Percentiles rank a stretch among this genome's conserved stretches.
phyloP scores from a whole-genome alignment of 768 basidiomycete genomes.

The Boletus vinaceobasis region DNA sequence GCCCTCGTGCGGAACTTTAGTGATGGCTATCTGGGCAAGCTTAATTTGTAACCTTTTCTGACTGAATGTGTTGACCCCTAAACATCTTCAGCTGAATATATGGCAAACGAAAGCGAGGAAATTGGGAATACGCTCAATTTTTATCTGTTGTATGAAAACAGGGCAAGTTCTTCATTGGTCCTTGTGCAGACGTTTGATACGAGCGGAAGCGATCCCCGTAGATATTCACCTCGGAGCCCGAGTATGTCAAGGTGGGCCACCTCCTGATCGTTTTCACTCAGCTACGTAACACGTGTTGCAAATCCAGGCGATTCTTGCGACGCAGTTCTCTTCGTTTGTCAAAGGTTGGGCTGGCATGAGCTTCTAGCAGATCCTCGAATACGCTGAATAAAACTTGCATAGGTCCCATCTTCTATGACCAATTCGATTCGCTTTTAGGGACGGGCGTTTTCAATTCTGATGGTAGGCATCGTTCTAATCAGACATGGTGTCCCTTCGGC shows the following conservation, averaged over 20 bases:
- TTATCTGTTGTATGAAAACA: constrained; percentile 26
- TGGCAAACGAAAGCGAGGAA: constrained; percentile 7
- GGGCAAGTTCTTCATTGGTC: constrained; percentile 10
- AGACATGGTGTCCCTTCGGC: neutral
- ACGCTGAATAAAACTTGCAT: neutral
- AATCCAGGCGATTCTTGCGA: constrained; percentile 35
- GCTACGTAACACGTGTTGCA: neutral
- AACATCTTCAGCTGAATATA: constrained; percentile 10
- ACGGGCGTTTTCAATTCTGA: constrained; percentile 43
- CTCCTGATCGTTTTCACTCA: neutral
- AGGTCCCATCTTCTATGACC: constrained; percentile 25
- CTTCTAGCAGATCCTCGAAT: constrained; percentile 1
- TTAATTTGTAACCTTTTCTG: neutral
- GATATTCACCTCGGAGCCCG: constrained; percentile 39
- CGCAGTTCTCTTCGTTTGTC: constrained; percentile 34
- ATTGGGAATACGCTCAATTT: constrained; percentile 25
- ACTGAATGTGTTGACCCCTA: neutral
- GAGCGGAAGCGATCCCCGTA: constrained; percentile 6
- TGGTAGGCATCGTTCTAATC: constrained; percentile 15
- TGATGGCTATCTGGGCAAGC: constrained; percentile 48
- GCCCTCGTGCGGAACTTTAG: constrained; percentile 37
- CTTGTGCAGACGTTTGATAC: neutral
- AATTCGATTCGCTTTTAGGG: constrained; percentile 31
- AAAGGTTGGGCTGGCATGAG: constrained; percentile 28
- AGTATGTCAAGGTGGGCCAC: constrained; percentile 35